phyloP scores from a whole-genome alignment of 345 rosid genomes.

The Firmiana major region DNA sequence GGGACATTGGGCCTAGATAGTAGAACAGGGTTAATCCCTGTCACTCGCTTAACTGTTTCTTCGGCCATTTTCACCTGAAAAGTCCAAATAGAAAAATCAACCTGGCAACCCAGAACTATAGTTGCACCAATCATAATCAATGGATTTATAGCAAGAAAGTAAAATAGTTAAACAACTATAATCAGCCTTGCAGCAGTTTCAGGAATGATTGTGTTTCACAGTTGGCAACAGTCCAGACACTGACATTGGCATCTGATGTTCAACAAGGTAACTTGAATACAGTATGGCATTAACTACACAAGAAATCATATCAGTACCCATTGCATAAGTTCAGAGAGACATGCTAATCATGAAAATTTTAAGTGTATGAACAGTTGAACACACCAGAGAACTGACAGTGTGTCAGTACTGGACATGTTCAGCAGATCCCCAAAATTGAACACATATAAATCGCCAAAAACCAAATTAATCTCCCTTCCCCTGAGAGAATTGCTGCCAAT shows the following conservation, averaged over 20 bases:
- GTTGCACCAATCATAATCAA: constrained; percentile 10
- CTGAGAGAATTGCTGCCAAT: background rate
- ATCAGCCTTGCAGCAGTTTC: background rate
- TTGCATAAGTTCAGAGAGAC: background rate
- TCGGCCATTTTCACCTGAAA: constrained; percentile 98
- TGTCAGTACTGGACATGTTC: constrained; percentile 12
- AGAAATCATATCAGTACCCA: background rate
- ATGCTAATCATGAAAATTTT: background rate
- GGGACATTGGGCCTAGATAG: constrained; percentile 51
- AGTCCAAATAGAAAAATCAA: constrained; percentile 12
- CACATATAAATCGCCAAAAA: background rate
- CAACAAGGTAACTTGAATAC: background rate
- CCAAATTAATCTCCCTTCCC: constrained; percentile 8
- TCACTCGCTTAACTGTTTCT: constrained; percentile 84
- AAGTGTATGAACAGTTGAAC: constrained; percentile 3
- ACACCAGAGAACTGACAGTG: constrained; percentile 9
- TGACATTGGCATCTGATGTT: background rate
- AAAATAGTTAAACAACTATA: constrained; percentile 1
- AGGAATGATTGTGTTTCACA: constrained; percentile 2
- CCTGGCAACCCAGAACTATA: constrained; percentile 15
- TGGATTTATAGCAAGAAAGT: background rate
- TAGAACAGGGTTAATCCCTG: constrained; percentile 69
- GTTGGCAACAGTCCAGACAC: background rate
- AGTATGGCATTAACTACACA: background rate
- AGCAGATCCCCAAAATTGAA: background rate